phyloP scores from a whole-genome alignment of 176 grass and related monocot genomes.

The Zizania latifolia region DNA sequence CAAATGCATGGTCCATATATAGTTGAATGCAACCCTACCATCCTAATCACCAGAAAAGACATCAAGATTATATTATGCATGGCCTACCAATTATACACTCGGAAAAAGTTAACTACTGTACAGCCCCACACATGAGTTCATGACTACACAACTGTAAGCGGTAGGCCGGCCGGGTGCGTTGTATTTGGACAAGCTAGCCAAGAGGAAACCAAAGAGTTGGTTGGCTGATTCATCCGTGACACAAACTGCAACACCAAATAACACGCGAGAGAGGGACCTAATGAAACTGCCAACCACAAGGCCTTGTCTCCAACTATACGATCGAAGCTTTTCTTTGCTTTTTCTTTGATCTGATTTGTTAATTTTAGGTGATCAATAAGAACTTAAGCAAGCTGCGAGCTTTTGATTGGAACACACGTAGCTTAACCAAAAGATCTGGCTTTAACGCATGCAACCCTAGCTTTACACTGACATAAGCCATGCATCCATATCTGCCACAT shows the following conservation, averaged over 20 bases:
- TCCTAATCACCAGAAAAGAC: no score
- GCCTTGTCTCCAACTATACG: slow-evolving; percentile 15
- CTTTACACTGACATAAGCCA: neutral
- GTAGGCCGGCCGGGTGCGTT: neutral
- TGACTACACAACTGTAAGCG: neutral
- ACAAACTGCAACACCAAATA: slow-evolving; percentile 25
- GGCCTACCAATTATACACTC: neutral
- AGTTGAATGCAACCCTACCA: no score
- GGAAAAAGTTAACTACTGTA: neutral
- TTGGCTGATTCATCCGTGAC: slow-evolving; percentile 34
- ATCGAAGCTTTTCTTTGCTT: neutral
- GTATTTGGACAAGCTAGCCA: slow-evolving; percentile 19
- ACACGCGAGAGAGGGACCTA: neutral
- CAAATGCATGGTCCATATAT: no score
- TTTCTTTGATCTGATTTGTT: neutral
- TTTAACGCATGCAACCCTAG: no score
- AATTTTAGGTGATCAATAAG: neutral
- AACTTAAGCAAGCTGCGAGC: neutral
- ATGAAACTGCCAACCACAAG: slow-evolving; percentile 14
- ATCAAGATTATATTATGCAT: neutral
- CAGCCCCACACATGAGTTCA: no score
- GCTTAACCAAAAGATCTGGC: no score
- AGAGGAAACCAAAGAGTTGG: neutral
- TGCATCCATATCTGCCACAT: slow-evolving; percentile 28
- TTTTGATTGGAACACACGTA: slow-evolving; percentile 1